Base-by-base conservation (phyloP, 805 yeast genomes). In the Kazachstania taianensis region DNA sequence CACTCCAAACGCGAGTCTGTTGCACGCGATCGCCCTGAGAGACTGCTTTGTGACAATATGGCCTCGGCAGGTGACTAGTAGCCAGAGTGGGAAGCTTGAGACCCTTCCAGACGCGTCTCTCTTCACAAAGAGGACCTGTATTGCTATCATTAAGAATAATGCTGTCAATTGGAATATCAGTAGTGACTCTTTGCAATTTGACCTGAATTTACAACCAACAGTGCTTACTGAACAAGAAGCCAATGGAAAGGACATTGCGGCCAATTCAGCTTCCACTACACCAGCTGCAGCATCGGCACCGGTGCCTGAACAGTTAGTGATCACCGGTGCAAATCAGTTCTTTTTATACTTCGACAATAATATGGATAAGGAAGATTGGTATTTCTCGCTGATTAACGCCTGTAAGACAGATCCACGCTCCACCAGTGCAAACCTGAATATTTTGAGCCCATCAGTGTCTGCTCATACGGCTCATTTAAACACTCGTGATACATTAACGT, bases 351-450 rank as follows among this genome's bases (percentile, higher is more conserved):
- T 79, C 30, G 94, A 85, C 46, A 69, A 75, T 33, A 84, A 86
- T 45, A 70, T 70, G 38, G 86, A 80, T 32, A 89, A 89, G 50
- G 98, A 92, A 57, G 95, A 89, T 54, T 78, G 96, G 81, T 92
- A 89, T 54, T 86, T 85, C 57, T 77, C 83, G 1, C 63, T 92
- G 37, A 66, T 89, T n/a, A 66, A 78, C 38, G 94, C 94, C 1
- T 72, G 89, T 0, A 81, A 79, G 41, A 61, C 58, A 7, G 43
- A 46, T 12, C 20, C 35, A 12, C n/a, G n/a, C n/a, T 28, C 33
- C 18, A 38, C 52, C 2, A 51, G 48, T 14, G 43, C 52, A 5
- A 26, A 35, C 4, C 42, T 50, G 7, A 65, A 63, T 35, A 33
- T 53, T 5, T 35, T 75, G 14, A 75, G 78, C 36, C 85, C 96